Evolutionary conservation across 2,329 filamentous ascomycete species (phyloP).

Genomic region (Hawksworthiomyces lignivorus): DNA sequence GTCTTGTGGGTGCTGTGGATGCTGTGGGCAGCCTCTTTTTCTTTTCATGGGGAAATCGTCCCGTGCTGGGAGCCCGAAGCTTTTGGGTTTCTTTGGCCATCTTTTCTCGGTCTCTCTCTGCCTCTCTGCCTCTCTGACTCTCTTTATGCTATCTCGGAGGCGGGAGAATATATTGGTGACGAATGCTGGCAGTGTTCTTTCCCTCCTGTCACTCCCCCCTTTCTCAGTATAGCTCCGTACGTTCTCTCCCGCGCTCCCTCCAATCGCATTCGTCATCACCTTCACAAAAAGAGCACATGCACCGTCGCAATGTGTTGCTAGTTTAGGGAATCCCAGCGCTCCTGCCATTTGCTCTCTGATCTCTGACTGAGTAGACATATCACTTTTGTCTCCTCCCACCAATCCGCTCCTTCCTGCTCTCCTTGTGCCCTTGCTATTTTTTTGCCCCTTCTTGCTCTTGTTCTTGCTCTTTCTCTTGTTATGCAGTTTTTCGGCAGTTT

Average conservation of each 20-base stretch:
- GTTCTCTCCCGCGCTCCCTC: background rate
- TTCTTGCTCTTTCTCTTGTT: too few relatives aligned
- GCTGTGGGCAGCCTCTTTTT: too few relatives aligned
- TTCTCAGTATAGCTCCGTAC: slow-evolving; percentile 1
- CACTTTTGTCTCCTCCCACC: background rate
- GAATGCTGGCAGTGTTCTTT: background rate
- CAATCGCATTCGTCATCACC: slow-evolving; percentile 4
- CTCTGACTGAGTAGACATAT: background rate
- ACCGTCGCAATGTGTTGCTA: background rate
- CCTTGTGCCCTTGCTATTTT: background rate
- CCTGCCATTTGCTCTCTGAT: background rate
- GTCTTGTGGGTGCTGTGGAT: too few relatives aligned
- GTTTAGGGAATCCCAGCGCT: background rate
- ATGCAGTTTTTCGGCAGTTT: too few relatives aligned
- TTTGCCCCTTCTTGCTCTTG: background rate
- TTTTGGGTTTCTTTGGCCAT: too few relatives aligned
- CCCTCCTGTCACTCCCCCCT: too few relatives aligned
- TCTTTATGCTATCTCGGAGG: too few relatives aligned
- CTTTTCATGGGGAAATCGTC: too few relatives aligned
- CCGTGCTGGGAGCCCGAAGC: too few relatives aligned
- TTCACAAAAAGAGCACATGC: background rate
- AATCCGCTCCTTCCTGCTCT: background rate
- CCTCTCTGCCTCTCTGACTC: too few relatives aligned
- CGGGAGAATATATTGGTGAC: too few relatives aligned
- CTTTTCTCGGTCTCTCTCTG: too few relatives aligned